A percentile compares a stretch with the other conserved stretches of the same genome.
These are phyloP conservation scores for Pestalotiopsis sp. DNA, from an alignment of 2,329 filamentous ascomycete genomes.

Conservation along the genomic window DNA sequence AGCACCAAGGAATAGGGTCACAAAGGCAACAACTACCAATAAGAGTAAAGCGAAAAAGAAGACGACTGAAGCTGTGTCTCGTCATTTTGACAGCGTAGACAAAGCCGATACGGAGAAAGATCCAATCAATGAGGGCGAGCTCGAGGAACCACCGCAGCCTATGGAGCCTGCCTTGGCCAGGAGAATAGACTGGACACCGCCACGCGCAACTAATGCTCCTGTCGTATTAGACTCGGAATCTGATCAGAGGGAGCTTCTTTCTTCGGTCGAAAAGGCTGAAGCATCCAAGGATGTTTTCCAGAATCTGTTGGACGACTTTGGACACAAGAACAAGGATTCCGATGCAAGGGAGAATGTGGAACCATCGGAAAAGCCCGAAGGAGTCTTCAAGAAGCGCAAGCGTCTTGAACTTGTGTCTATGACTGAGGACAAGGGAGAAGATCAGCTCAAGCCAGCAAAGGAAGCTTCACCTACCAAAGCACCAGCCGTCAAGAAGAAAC, in stretches of 20 bases:
- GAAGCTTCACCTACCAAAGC: slow-evolving; percentile 42
- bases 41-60: slow-evolving; percentile 27
- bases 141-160: background rate
- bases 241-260: slow-evolving; percentile 32
- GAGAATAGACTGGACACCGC: slow-evolving; percentile 70
- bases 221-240: slow-evolving; percentile 33
- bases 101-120: slow-evolving; percentile 7
- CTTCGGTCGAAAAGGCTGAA: slow-evolving; percentile 22
- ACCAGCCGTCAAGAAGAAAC: slow-evolving; percentile 67
- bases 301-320: slow-evolving; percentile 46
- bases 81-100: slow-evolving; percentile 24
- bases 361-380: slow-evolving; percentile 10
- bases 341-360: background rate
- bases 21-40: slow-evolving; percentile 15
- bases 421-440: slow-evolving; percentile 25
- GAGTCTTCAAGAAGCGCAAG: slow-evolving; percentile 57
- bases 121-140: slow-evolving; percentile 3
- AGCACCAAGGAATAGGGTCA: slow-evolving; percentile 16
- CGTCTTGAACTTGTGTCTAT: slow-evolving; percentile 52
- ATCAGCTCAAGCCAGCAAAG: slow-evolving; percentile 25
- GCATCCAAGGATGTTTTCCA: slow-evolving; percentile 41
- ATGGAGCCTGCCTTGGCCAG: slow-evolving; percentile 55
- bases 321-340: slow-evolving; percentile 29
- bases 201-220: slow-evolving; percentile 42
- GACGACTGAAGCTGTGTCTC: slow-evolving; percentile 32